Base-by-base conservation (phyloP, 306 rosid species). In the Luffa aegyptiaca region DNA sequence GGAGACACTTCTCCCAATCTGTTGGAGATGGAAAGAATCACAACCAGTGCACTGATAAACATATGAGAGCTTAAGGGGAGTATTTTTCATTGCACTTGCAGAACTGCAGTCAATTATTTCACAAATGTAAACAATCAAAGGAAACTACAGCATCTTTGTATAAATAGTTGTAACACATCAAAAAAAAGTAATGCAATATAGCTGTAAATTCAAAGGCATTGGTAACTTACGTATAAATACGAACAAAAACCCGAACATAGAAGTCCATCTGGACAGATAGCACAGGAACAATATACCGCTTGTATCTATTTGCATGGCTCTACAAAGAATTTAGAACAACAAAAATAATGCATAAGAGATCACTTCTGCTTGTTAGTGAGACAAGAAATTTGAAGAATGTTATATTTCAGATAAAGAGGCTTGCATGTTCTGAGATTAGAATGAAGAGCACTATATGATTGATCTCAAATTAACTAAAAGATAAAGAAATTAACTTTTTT, bases 221-320 rank as follows among this genome's bases (percentile, higher is more conserved):
- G 45, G 85, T 69, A 81, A 86, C 91, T 66, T 85, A 96, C 96
- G 94, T 89, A 86, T 91, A 90, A 81, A 91, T 63, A 69, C 99
- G 96, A 79, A 96, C 93, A 55, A 96, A 96, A 83, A 96, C 99
- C 13, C 98, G 94, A 77, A 96, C 93, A 79, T 96, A 96, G 51
- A 91, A 96, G 81, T 93, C 93, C 90, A 93, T 96, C 86, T 93
- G 97, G 42, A 96, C 96, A 16, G 99, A 91, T 21, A 96, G 88
- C 83, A 93, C 97, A 42, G 98, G 99, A 89, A 96, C 94, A 63
- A 96, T 91, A 85, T 96, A 93, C 68, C 99, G 87, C 81, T 96
- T 96, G 88, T 96, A 96, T n/a, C 98, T 90, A 80, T 96, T 96
- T 36, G 99, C 99, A 80, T 96, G 99, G 73, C 98, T 91, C 99